These are phyloP conservation scores for Cymbopogon citratus DNA, from an alignment of 176 grass and related monocot genomes.

Conservation along the genomic window DNA sequence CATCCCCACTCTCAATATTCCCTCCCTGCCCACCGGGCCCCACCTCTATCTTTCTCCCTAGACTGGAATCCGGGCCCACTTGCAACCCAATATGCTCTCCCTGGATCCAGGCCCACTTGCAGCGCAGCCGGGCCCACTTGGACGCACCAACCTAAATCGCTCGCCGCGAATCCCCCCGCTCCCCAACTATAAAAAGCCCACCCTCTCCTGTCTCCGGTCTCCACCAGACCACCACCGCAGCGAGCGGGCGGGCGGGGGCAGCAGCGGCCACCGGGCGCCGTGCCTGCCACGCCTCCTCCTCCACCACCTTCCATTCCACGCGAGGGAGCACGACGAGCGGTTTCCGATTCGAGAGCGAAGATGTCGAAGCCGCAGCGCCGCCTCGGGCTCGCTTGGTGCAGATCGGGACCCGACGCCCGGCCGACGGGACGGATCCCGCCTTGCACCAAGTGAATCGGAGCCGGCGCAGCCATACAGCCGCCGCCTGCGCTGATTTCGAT, in stretches of 20 bases:
- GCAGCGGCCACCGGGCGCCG: slow-evolving; percentile 5
- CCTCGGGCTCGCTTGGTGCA: slow-evolving; percentile 99
- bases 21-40: neutral
- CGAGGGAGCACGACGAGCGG: neutral
- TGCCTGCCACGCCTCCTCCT: slow-evolving; percentile 26
- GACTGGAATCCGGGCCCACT: neutral
- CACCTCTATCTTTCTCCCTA: neutral
- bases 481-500: neutral
- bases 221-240: neutral
- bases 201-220: neutral
- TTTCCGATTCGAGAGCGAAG: neutral
- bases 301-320: neutral
- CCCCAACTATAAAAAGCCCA: slow-evolving; percentile 35
- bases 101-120: too few species aligned
- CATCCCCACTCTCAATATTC: slow-evolving; percentile 11
- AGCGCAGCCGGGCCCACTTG: slow-evolving; percentile 17
- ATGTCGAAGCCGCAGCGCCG: slow-evolving; percentile 34
- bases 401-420: slow-evolving; percentile 83
- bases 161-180: neutral
- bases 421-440: slow-evolving; percentile 73
- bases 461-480: slow-evolving; percentile 44
- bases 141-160: slow-evolving; percentile 6
- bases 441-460: slow-evolving; percentile 99
- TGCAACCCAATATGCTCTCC: neutral
- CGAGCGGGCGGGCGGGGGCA: too few species aligned